Base-by-base conservation (phyloP, 1,284 basidiomycete genomes). In the Ceratobasidium sp. region DNA sequence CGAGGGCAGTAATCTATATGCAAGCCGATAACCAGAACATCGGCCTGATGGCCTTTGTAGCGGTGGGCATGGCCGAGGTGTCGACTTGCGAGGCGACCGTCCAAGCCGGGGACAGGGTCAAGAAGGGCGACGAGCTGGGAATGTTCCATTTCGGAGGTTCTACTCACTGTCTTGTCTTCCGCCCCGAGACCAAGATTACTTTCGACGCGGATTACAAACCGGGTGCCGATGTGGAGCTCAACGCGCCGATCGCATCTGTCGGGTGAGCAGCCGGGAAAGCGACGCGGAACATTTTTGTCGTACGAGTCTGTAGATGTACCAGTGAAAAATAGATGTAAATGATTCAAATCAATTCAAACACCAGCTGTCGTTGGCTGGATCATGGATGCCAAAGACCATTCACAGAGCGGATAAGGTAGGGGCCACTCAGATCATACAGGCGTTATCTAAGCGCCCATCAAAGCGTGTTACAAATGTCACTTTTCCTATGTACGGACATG, bases 61-160 rank as follows among this genome's bases (percentile, higher is more conserved):
- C 81, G 0, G 84, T 90, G 32, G 89, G 89, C 0, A 89, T 90
- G 88, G 84, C 83, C 0, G 89, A 90, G 80, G 85, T 90, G 0
- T 89, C 89, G n/a, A 89, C 87, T 8, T 87, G 86, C 70, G 85
- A 86, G 56, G 82, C 82, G 32, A 83, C 81, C 0, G 83, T 84
- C 43, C 83, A 83, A 77, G 81, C 79, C 34, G 83, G 83, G 6
- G 78, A 83, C 25, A 40, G 17, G 71, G 15, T 77, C 34, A 64
- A 29, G 44, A 77, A 77, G 59, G 76, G 76, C 17, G 67, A 77
- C 9, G 46, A 70, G 29, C 19, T 52, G n/a, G 76, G 76, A 15
- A 77, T 71, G 76, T 77, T 77, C 46, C 76, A 77, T 49, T 77
- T 62, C 51, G 76, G 76, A 25, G 76, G 76, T 8, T 77, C 76